A percentile compares a stretch with the other conserved stretches of the same genome.
phyloP scores from a whole-genome alignment of 1,139 yeast genomes.

The Kodamaea sp. region DNA sequence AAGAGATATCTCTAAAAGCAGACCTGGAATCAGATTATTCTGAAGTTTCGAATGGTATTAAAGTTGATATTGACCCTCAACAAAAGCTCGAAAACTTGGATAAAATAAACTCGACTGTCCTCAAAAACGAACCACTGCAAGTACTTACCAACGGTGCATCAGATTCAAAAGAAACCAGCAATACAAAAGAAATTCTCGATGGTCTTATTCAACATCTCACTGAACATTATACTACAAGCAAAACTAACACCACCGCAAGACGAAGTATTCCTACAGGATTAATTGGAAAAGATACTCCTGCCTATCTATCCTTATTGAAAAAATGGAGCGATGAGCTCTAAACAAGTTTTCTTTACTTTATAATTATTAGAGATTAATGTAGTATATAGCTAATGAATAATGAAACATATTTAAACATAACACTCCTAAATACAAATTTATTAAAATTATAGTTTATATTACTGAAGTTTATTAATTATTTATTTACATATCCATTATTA shows the following conservation, averaged over 20 bases:
- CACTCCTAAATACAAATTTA: no score
- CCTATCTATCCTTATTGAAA: constrained; percentile 11
- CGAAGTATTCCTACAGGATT: constrained; percentile 18
- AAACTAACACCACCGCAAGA: constrained; percentile 17
- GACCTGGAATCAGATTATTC: not conserved
- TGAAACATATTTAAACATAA: no score
- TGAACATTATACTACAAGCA: constrained; percentile 18
- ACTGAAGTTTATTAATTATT: no score
- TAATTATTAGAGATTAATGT: no score
- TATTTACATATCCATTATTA: no score
- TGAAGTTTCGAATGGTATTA: no score
- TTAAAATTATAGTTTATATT: no score
- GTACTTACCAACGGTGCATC: not conserved
- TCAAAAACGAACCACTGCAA: not conserved
- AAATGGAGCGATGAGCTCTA: not conserved
- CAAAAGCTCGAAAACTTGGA: no score
- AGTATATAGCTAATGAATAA: no score
- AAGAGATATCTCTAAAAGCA: constrained; percentile 8
- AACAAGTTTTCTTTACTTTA: no score
- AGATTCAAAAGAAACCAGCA: not conserved
- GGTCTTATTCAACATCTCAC: constrained; percentile 14
- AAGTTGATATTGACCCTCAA: no score
- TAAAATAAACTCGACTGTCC: not conserved
- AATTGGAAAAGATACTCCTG: constrained; percentile 17
- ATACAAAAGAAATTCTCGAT: not conserved